Evolutionary conservation across 352 stramenopile genomes (phyloP).

Genomic region (Phytophthora sp.): DNA sequence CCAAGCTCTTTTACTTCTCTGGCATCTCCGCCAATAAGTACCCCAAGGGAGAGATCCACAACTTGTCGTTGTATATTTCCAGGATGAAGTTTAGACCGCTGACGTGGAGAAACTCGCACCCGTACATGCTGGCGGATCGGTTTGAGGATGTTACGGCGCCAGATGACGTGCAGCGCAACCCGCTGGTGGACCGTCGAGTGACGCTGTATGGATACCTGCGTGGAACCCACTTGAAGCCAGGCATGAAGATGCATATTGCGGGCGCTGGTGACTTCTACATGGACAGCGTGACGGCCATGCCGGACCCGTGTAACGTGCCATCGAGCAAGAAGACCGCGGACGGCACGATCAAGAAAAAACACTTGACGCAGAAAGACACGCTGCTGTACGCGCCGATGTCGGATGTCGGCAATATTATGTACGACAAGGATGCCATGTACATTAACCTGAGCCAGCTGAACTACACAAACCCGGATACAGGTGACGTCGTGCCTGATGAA

Average conservation of each 20-base stretch:
- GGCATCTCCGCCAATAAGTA: conserved; percentile 99
- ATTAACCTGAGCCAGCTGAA: conserved; percentile 96
- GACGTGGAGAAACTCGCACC: conserved; percentile 99
- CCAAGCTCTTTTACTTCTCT: conserved; percentile 98
- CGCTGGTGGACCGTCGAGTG: conserved; percentile 92
- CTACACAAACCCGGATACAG: conserved; percentile 94
- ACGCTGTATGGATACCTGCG: conserved; percentile 99
- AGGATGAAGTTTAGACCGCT: conserved; percentile 98
- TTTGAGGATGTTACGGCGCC: conserved; percentile 98
- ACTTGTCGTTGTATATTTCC: conserved; percentile 97
- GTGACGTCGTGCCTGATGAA: conserved; percentile 63
- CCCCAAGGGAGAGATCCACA: conserved; percentile 98
- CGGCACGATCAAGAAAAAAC: conserved; percentile 82
- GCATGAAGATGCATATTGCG: conserved; percentile 97
- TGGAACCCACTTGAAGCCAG: conserved; percentile 97
- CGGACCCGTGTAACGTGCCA: conserved; percentile 97
- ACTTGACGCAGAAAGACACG: conserved; percentile 94
- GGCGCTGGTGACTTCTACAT: conserved; percentile 98
- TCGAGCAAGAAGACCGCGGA: conserved; percentile 53
- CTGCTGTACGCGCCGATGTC: conserved; percentile 89
- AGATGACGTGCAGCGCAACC: conserved; percentile 93
- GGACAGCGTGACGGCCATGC: conserved; percentile 92
- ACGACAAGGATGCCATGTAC: conserved; percentile 99
- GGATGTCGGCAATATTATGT: conserved; percentile 98
- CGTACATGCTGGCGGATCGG: conserved; percentile 98